A percentile compares a stretch with the other conserved stretches of the same genome.
Evolutionary conservation across 1,284 basidiomycete genomes (phyloP).

Genomic region (Cerrena zonata): DNA sequence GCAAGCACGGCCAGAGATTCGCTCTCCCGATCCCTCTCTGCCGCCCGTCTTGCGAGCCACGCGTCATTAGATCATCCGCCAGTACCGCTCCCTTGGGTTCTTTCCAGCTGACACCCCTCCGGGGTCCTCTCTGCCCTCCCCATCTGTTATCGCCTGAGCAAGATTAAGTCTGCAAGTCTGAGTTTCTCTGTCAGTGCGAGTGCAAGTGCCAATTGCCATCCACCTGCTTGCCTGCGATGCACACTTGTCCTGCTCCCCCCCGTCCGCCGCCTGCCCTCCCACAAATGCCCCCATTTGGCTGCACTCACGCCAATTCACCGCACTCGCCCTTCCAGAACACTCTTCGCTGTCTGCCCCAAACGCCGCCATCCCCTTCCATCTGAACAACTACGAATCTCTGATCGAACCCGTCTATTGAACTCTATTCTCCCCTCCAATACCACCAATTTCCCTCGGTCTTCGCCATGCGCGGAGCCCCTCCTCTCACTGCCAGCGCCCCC

Average conservation of each 20-base stretch:
- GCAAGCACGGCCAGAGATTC: not conserved
- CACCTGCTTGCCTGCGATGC: not conserved
- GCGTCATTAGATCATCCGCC: constrained; percentile 7
- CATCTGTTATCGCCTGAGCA: no score
- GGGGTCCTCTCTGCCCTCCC: not conserved
- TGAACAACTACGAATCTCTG: constrained; percentile 1
- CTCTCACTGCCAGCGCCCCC: not conserved
- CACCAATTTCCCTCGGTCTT: constrained; percentile 1
- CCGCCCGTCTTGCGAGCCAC: not conserved
- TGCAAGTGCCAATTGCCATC: not conserved
- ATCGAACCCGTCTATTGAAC: constrained; percentile 2
- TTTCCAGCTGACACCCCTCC: not conserved
- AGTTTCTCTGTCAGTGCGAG: no score
- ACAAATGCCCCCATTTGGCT: not conserved
- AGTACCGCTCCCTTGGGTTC: not conserved
- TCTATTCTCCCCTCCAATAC: not conserved
- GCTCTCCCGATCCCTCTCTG: not conserved
- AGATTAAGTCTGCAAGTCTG: no score
- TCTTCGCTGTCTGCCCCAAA: not conserved
- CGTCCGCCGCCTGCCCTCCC: no score
- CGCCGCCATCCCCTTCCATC: not conserved
- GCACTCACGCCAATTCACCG: not conserved
- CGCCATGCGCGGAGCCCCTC: not conserved
- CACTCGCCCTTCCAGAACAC: not conserved
- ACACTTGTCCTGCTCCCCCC: no score